Conservation (phyloP, 139 green algal genomes). For the Chara braunii region DNA sequence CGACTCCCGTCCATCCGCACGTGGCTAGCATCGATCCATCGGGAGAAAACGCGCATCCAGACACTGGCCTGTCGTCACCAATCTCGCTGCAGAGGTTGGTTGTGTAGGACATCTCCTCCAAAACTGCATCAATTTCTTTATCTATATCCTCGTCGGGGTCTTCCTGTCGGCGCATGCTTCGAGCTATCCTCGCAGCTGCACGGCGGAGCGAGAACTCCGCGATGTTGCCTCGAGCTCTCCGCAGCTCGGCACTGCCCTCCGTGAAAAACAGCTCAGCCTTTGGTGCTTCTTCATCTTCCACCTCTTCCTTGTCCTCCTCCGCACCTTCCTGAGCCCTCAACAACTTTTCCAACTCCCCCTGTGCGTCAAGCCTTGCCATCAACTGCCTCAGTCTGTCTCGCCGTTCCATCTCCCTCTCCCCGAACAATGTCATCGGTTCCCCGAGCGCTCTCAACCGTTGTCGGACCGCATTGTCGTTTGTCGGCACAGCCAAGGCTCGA, state of each 20-base stretch:
- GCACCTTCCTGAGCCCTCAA: conserved; percentile 5
- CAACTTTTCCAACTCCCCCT: conserved; percentile 33
- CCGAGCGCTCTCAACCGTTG: conserved; percentile 64
- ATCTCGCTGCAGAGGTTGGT: conserved; percentile 58
- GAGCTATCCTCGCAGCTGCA: conserved; percentile 54
- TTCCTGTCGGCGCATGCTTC: conserved; percentile 41
- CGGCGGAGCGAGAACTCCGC: conserved; percentile 67
- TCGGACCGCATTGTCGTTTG: conserved; percentile 41
- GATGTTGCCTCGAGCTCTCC: conserved; percentile 48
- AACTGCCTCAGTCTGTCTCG: conserved; percentile 75
- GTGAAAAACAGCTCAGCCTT: conserved; percentile 88
- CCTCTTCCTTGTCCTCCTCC: conserved; percentile 38
- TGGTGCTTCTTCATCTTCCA: conserved; percentile 40
- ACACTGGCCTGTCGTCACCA: conserved; percentile 77
- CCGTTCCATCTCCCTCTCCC: conserved; percentile 82
- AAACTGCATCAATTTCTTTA: conserved; percentile 11
- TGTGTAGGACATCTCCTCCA: background rate
- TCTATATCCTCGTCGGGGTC: conserved; percentile 48
- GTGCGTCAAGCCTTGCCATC: conserved; percentile 64
- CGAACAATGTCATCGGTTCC: conserved; percentile 93
- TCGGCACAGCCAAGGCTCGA: conserved; percentile 35
- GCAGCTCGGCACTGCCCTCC: conserved; percentile 62
- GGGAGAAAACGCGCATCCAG: conserved; percentile 62
- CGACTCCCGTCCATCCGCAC: conserved; percentile 60
- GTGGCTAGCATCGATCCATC: conserved; percentile 59